Conservation (phyloP, 352 stramenopile species). For the Saprolegnia diclina region DNA sequence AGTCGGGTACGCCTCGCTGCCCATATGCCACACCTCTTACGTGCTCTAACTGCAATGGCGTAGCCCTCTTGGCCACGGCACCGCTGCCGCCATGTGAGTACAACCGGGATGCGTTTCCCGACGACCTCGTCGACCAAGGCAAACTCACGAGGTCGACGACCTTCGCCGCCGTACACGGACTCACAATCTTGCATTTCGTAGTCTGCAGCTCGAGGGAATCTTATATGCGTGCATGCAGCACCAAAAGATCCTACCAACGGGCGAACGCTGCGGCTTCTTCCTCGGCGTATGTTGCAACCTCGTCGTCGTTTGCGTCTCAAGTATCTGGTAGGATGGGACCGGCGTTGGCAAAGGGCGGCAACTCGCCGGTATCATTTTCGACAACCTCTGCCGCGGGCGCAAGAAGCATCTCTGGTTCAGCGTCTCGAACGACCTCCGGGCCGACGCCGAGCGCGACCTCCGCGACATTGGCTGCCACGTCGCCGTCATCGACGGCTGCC, state of each 20-base stretch:
- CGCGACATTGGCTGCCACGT: conserved; percentile 31
- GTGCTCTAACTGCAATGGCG: not conserved
- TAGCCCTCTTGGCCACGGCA: conserved; percentile 23
- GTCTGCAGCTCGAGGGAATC: conserved; percentile 58
- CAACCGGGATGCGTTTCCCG: conserved; percentile 14
- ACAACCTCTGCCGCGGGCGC: conserved; percentile 46
- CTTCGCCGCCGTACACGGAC: not conserved
- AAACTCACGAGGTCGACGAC: conserved; percentile 17
- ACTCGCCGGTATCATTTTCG: conserved; percentile 55
- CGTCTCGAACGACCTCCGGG: conserved; percentile 54
- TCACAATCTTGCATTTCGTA: conserved; percentile 29
- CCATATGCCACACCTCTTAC: not conserved
- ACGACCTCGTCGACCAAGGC: conserved; percentile 37
- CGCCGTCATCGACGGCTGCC: conserved; percentile 28
- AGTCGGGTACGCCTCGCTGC: conserved; percentile 12
- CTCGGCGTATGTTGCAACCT: conserved; percentile 36
- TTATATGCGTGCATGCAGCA: conserved; percentile 59
- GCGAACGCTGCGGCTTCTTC: conserved; percentile 52
- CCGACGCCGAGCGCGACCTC: conserved; percentile 58
- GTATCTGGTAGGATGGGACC: conserved; percentile 32
- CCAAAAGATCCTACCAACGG: conserved; percentile 32
- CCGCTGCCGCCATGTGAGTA: conserved; percentile 23
- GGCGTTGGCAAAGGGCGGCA: conserved; percentile 75
- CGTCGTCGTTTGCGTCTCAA: not conserved
- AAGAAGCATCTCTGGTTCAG: conserved; percentile 68